A percentile compares a stretch with the other conserved stretches of the same genome.
Evolutionary conservation across 1,284 basidiomycete species (phyloP).

Genomic region (Anthracocystis walkeri): DNA sequence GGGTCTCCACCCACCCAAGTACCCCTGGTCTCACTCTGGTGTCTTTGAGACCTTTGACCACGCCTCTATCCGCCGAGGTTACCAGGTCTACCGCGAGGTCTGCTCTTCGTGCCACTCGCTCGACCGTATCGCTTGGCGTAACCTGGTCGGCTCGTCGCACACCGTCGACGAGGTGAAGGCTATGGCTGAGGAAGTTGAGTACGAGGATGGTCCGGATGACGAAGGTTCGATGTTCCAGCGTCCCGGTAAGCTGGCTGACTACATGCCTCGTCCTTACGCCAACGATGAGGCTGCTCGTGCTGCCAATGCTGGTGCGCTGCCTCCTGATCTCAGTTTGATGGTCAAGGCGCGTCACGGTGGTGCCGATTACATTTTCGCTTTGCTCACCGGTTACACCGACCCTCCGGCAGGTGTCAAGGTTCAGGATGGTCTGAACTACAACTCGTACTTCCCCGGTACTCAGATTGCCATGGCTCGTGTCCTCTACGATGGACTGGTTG

Average conservation of each 20-base stretch:
- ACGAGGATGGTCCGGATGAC: slow-evolving; percentile 94
- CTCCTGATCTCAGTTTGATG: slow-evolving; percentile 96
- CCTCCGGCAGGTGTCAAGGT: slow-evolving; percentile 96
- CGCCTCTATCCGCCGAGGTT: slow-evolving; percentile 93
- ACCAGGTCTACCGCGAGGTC: slow-evolving; percentile 98
- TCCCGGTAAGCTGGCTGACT: slow-evolving; percentile 96
- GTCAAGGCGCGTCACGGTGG: slow-evolving; percentile 98
- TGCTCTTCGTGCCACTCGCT: slow-evolving; percentile 99
- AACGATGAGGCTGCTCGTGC: slow-evolving; percentile 98
- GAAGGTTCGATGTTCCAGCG: slow-evolving; percentile 98
- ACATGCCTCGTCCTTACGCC: slow-evolving; percentile 94
- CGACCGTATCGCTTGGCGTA: slow-evolving; percentile 99
- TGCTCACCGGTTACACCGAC: slow-evolving; percentile 96
- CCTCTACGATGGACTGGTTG: slow-evolving; percentile 80
- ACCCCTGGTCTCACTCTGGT: slow-evolving; percentile 93
- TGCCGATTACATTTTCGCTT: slow-evolving; percentile 95
- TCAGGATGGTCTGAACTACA: slow-evolving; percentile 74
- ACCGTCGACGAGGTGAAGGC: slow-evolving; percentile 89
- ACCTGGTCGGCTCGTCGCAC: slow-evolving; percentile 97
- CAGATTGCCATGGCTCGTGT: slow-evolving; percentile 99
- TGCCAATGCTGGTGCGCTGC: slow-evolving; percentile 91
- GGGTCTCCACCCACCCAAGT: slow-evolving; percentile 87
- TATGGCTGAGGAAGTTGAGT: slow-evolving; percentile 92
- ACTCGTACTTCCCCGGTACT: slow-evolving; percentile 71
- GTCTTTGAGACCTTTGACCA: slow-evolving; percentile 93